Base-by-base conservation (phyloP, 1,139 yeast species). In the Yamadazyma epiphylla region DNA sequence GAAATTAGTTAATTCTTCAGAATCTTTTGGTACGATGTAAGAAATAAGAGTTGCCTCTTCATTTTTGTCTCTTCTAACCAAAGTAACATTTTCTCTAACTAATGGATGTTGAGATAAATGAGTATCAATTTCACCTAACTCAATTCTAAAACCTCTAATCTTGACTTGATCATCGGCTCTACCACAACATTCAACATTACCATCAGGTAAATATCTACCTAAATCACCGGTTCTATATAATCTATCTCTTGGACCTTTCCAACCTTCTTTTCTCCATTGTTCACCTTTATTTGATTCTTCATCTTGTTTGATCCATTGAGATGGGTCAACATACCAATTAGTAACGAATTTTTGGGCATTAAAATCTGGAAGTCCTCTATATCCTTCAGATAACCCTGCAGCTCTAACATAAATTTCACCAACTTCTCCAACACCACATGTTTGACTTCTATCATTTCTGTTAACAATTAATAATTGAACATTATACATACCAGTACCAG, bases 101-200 rank as follows among this genome's bases (percentile, higher is more conserved):
- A 79, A 64, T 3, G 91, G 83, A 63, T 88, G 96, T 56, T 87
- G 95, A 10, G 96, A 87, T 42, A 94, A 75, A 52, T 91, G 95
- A 13, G 98, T 94, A 55, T 94, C 97, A 50, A 94, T 94, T 61
- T 94, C 99, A 42, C 99, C 98, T 35, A 94, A 70, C 61, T 94
- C 98, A 43, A 94, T 94, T 64, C 99, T 79, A 74, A 94, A 94
- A 2, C 99, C 99, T 64, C 98, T 80, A 42, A 94, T 91, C 60
- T 94, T 94, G 39, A 94, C 96, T 60, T 94, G 99, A 55, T 91
- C 97, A 62, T 94, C 99, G 19, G 98, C 98, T 58, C 99, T 79
- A 36, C 99, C 99, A 56, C 95, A 83, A 58, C 97, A 91, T 65
- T 91, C 99, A 43, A 94, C 91, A 60, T 91, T 86, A 37, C 98